Evolutionary conservation across 2,329 filamentous ascomycete species (phyloP).

Genomic region (Pyricularia pennisetigena): DNA sequence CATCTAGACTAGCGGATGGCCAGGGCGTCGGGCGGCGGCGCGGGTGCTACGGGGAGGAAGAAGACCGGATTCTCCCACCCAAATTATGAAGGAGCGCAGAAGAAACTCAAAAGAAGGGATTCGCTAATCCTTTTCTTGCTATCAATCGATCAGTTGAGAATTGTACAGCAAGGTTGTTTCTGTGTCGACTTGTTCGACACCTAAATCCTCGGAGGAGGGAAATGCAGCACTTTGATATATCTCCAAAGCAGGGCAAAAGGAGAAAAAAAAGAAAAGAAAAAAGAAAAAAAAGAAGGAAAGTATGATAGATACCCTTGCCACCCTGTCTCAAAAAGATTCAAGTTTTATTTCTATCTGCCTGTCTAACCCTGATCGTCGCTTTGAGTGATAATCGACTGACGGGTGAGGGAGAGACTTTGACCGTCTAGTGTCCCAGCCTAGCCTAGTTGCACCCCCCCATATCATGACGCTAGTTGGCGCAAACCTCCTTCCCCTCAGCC

Average conservation of each 20-base stretch:
- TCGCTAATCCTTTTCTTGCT: no score
- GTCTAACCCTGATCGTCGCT: not conserved
- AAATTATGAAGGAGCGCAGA: not conserved
- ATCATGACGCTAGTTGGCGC: not conserved
- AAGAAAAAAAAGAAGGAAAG: no score
- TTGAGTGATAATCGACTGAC: not conserved
- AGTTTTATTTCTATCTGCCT: not conserved
- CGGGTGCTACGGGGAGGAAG: no score
- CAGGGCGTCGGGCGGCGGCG: not conserved
- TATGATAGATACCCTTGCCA: not conserved
- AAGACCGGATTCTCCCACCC: not conserved
- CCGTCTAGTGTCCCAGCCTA: not conserved
- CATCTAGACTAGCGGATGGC: not conserved
- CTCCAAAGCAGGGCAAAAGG: no score
- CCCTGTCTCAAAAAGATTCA: not conserved
- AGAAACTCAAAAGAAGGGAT: not conserved
- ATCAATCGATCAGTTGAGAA: not conserved
- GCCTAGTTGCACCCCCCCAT: not conserved
- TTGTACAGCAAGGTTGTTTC: not conserved
- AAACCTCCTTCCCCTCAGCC: not conserved
- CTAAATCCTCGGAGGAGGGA: not conserved
- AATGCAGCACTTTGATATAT: not conserved
- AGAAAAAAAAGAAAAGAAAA: no score
- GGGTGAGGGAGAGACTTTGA: not conserved
- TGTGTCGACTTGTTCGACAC: not conserved